Evolutionary conservation across 345 rosid genomes (phyloP).

Genomic region (Syzygium jambos): DNA sequence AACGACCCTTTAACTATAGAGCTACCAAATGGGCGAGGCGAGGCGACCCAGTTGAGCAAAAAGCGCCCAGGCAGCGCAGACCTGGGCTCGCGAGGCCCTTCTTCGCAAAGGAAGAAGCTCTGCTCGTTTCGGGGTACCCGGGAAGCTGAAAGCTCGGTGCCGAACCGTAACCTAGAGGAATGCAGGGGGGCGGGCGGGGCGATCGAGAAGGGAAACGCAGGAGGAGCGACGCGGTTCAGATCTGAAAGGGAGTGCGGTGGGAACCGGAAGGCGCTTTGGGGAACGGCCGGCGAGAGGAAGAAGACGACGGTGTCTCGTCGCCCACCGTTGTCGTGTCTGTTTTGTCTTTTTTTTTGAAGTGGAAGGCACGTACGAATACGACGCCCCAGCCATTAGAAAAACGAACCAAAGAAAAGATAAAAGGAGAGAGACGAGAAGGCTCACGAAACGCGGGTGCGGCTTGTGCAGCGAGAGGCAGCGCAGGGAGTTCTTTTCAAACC

Average conservation of each 20-base stretch:
- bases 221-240: neutral
- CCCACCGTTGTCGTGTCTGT: neutral
- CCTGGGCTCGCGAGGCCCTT: neutral
- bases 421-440: neutral
- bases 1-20: neutral
- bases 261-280: neutral
- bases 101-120: neutral
- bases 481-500: neutral
- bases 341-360: neutral
- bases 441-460: neutral
- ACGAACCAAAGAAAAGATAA: accelerated
- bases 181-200: neutral
- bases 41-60: neutral
- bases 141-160: neutral
- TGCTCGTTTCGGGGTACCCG: neutral
- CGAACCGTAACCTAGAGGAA: neutral
- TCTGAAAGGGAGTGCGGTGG: neutral
- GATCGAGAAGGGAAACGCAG: neutral
- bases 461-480: neutral
- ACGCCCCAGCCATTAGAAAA: neutral
- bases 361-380: neutral
- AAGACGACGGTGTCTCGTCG: neutral
- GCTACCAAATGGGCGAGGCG: too few relatives aligned
- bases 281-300: neutral
- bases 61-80: neutral